Conservation (phyloP, 2,329 filamentous ascomycete genomes). For the Mycosphaerella sp. region DNA sequence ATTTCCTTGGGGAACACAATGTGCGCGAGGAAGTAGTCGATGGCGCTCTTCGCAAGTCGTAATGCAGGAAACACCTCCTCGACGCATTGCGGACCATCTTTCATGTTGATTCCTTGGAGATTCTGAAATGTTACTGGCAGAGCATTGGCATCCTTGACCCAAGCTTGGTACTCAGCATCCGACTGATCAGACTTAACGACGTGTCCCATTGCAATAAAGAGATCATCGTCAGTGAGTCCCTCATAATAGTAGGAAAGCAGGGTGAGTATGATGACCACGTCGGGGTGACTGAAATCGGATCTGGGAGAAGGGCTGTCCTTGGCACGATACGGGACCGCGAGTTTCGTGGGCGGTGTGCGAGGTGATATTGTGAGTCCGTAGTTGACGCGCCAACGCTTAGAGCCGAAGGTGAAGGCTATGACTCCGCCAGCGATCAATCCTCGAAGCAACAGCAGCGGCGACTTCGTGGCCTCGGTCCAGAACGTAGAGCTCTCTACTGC, state of each 20-base stretch:
- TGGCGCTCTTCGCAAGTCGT: slow-evolving; percentile 45
- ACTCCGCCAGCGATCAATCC: slow-evolving; percentile 58
- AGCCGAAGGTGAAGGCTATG: slow-evolving; percentile 52
- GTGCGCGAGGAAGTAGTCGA: slow-evolving; percentile 62
- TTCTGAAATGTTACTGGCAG: slow-evolving; percentile 18
- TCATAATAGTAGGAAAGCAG: slow-evolving; percentile 62
- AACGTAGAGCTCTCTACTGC: slow-evolving; percentile 16
- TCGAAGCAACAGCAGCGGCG: slow-evolving; percentile 50
- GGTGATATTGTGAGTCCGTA: slow-evolving; percentile 37
- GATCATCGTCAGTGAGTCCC: slow-evolving; percentile 44
- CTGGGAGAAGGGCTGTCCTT: slow-evolving; percentile 58
- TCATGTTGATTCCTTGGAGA: slow-evolving; percentile 26
- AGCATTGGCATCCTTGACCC: slow-evolving; percentile 15
- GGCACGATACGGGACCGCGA: slow-evolving; percentile 59
- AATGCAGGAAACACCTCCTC: slow-evolving; percentile 38
- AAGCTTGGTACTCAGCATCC: slow-evolving; percentile 24
- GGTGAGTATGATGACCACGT: slow-evolving; percentile 60
- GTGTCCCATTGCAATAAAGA: slow-evolving; percentile 36
- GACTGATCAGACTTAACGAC: slow-evolving; percentile 24
- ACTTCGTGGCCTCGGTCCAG: slow-evolving; percentile 22
- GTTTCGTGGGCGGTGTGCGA: slow-evolving; percentile 43
- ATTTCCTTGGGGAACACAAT: slow-evolving; percentile 59
- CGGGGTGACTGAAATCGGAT: slow-evolving; percentile 62
- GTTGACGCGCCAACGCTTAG: slow-evolving; percentile 61
- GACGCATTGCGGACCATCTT: slow-evolving; percentile 21